phyloP scores from a whole-genome alignment of 345 rosid species.

The Ailanthus altissimus region DNA sequence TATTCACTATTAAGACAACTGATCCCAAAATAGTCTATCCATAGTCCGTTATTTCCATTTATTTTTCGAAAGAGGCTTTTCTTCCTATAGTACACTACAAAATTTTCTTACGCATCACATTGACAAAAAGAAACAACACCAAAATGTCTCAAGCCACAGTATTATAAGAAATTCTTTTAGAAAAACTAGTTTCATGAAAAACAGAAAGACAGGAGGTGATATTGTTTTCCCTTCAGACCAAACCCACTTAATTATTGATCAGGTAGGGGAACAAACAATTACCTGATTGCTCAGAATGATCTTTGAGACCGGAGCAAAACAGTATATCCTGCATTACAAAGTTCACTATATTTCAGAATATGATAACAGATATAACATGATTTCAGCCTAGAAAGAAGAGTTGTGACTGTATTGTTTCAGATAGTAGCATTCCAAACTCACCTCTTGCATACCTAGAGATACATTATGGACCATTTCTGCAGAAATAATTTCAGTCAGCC shows the following conservation, averaged over 20 bases:
- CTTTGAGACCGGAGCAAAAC: slow-evolving; percentile 62
- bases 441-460: slow-evolving; percentile 63
- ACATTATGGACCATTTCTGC: slow-evolving; percentile 63
- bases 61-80: neutral
- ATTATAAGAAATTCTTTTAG: neutral
- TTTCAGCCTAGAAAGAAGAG: neutral
- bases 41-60: neutral
- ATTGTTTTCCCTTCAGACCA: neutral
- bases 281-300: slow-evolving; percentile 73
- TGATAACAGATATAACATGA: neutral
- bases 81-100: neutral
- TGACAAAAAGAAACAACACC: neutral
- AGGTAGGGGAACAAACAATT: slow-evolving; percentile 5
- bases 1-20: neutral
- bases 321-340: slow-evolving; percentile 59
- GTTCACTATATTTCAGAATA: slow-evolving; percentile 21
- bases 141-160: neutral
- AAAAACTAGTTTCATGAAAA: neutral
- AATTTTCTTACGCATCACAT: neutral
- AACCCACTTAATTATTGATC: neutral
- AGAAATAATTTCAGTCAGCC: slow-evolving; percentile 23
- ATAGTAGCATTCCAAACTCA: slow-evolving; percentile 36
- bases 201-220: neutral
- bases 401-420: neutral
- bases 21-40: neutral